Evolutionary conservation across 768 basidiomycete species (phyloP).

Genomic region (Serendipita sp.): DNA sequence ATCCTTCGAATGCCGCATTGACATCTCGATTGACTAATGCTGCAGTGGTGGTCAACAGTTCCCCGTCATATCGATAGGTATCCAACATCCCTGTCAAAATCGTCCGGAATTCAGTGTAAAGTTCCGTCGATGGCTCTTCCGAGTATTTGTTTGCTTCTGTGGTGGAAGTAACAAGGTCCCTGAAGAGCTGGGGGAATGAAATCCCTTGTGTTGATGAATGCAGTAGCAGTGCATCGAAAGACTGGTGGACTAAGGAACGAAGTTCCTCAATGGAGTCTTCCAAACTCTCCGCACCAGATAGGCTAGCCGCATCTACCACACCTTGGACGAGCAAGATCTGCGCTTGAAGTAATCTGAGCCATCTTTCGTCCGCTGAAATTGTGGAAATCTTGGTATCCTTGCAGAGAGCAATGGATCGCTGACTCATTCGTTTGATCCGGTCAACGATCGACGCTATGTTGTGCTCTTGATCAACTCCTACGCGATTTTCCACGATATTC

Average conservation of each 20-base stretch:
- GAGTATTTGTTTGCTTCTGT: conserved; percentile 20
- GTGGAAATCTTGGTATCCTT: conserved; percentile 21
- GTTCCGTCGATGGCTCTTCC: conserved; percentile 34
- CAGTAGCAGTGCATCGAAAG: conserved; percentile 72
- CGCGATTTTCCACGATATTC: not conserved
- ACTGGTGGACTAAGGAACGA: conserved; percentile 64
- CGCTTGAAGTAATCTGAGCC: conserved; percentile 71
- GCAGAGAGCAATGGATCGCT: conserved; percentile 52
- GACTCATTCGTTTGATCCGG: conserved; percentile 41
- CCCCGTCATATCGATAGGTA: conserved; percentile 82
- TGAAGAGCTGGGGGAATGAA: conserved; percentile 87
- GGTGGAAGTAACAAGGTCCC: conserved; percentile 67
- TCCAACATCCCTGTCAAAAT: conserved; percentile 94
- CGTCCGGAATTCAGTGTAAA: conserved; percentile 79
- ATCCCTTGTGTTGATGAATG: conserved; percentile 60
- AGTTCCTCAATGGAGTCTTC: conserved; percentile 32
- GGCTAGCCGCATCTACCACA: conserved; percentile 28
- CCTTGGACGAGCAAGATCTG: conserved; percentile 68
- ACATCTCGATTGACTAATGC: conserved; percentile 68
- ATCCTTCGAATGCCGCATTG: conserved; percentile 50
- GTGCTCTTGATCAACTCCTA: conserved; percentile 10
- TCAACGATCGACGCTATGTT: conserved; percentile 25
- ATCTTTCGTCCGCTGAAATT: conserved; percentile 60
- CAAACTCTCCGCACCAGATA: conserved; percentile 13
- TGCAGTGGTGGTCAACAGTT: conserved; percentile 73